Evolutionary conservation across 805 yeast genomes (phyloP).

Genomic region (Yamadazyma tumulicola): DNA sequence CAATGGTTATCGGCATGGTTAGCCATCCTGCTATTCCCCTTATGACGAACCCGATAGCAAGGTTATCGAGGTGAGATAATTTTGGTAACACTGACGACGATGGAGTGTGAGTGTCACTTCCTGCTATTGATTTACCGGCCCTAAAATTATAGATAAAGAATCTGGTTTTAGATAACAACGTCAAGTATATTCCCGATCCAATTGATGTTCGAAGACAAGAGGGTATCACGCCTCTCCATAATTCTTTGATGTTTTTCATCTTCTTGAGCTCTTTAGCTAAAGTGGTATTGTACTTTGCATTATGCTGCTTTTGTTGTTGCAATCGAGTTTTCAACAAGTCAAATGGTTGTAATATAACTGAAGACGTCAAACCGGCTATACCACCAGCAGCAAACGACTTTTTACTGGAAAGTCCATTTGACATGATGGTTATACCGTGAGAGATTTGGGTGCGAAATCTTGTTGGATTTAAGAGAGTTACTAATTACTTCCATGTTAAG

Average conservation of each 20-base stretch:
- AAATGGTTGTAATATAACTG: conserved; percentile 80
- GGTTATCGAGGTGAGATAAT: conserved; percentile 64
- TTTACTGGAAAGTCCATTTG: conserved; percentile 14
- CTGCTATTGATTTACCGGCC: not conserved
- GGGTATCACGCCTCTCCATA: conserved; percentile 95
- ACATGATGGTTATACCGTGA: conserved; percentile 5
- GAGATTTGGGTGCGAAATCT: not conserved
- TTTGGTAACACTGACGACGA: conserved; percentile 51
- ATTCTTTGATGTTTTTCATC: conserved; percentile 39
- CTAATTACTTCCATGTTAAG: conserved; percentile 2
- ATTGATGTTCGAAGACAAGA: conserved; percentile 85
- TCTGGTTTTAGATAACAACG: conserved; percentile 65
- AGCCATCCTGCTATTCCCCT: conserved; percentile 79
- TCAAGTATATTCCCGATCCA: conserved; percentile 84
- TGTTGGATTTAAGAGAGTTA: not conserved
- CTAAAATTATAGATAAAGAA: conserved; percentile 39
- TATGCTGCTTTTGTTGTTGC: conserved; percentile 41
- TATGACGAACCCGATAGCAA: conserved; percentile 72
- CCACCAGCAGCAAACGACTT: conserved; percentile 49
- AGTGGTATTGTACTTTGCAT: conserved; percentile 22
- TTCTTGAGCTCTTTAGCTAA: conserved; percentile 41
- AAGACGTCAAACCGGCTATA: conserved; percentile 77
- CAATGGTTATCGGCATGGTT: conserved; percentile 92
- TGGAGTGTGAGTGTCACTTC: not conserved
- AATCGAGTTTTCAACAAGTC: conserved; percentile 85